Conservation (phyloP, 495 filamentous ascomycete species). For the Acidiella bohemica region DNA sequence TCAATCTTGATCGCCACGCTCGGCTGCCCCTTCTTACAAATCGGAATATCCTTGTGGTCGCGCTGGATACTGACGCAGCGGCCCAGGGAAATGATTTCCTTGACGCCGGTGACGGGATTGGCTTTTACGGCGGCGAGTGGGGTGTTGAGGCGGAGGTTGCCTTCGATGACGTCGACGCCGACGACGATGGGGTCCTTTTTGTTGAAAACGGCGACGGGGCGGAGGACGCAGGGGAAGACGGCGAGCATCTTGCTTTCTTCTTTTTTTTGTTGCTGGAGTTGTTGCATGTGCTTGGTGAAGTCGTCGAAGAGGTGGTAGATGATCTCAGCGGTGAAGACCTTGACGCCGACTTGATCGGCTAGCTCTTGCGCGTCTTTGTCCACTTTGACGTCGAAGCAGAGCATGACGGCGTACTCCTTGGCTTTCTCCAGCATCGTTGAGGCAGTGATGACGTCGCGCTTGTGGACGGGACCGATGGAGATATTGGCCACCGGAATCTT, state of each 20-base stretch:
- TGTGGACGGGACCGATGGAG: slow-evolving; percentile 94
- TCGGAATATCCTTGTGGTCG: slow-evolving; percentile 83
- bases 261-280: slow-evolving; percentile 76
- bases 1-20: slow-evolving; percentile 98
- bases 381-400: slow-evolving; percentile 98
- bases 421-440: slow-evolving; percentile 95
- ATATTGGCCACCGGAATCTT: slow-evolving; percentile 98
- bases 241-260: slow-evolving; percentile 90
- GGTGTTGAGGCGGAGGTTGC: slow-evolving; percentile 69
- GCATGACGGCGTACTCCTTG: slow-evolving; percentile 94
- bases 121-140: slow-evolving; percentile 74
- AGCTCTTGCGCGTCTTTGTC: slow-evolving; percentile 91
- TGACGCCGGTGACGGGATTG: slow-evolving; percentile 62
- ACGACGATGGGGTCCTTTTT: slow-evolving; percentile 94
- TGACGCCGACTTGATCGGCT: slow-evolving; percentile 88
- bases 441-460: slow-evolving; percentile 94
- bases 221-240: slow-evolving; percentile 90
- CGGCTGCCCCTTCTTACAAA: slow-evolving; percentile 91
- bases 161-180: slow-evolving; percentile 89
- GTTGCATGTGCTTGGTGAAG: slow-evolving; percentile 87
- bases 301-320: slow-evolving; percentile 98
- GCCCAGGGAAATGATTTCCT: slow-evolving; percentile 71
- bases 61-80: slow-evolving; percentile 65
- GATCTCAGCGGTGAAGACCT: slow-evolving; percentile 97
- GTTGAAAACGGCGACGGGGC: slow-evolving; percentile 89